Evolutionary conservation across 225 moss, liverwort and hornwort genomes (phyloP), one percentile per base, ranked within the genome.

Genomic region (Lunularia cruciata): DNA sequence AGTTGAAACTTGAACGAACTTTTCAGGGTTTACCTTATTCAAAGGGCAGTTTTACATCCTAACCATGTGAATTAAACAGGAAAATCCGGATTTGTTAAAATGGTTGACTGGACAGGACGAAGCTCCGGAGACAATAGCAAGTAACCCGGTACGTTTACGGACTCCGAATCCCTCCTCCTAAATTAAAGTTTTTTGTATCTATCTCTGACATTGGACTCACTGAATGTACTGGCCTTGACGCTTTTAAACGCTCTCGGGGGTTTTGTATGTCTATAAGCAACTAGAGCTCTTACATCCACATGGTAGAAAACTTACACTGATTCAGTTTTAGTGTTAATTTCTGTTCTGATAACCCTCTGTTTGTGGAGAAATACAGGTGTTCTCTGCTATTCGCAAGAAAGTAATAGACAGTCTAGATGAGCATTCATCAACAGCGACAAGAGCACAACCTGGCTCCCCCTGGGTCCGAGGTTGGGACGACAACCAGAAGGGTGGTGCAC

Each of bases 391-490:
- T 69, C 83, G 81, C 74, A 83, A 87, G 63, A 77, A 93, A 51
- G 88, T 98, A 37, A 63, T 78, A 22, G 72, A 63, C 35, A 91
- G 77, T 39, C 71, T 98, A 73, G 71, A 26, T 6, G 79, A 81
- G 58, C 74, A 80, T 47, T 77, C 93, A 65, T 86, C 91, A 60
- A 72, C 78, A 15, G 79, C 76, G 75, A 98, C 98, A 33, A 87
- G 98, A 75, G 93, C 98, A 57, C 81, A 81, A 59, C 91, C 82
- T 25, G 98, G 93, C 27, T 86, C 86, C 52, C 93, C 90, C 6
- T 98, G 93, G 98, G 90, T 93, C 73, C 87, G 98, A 75, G 98
- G 91, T 70, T 98, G 98, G 98, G 93, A 98, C 58, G 93, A 98
- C 76, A 93, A 91, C 65, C 82, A 89, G 57, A 81, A 83, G 69